A percentile compares a stretch with the other conserved stretches of the same genome.
Evolutionary conservation across 306 rosid genomes (phyloP).

Genomic region (Prunus salicina): DNA sequence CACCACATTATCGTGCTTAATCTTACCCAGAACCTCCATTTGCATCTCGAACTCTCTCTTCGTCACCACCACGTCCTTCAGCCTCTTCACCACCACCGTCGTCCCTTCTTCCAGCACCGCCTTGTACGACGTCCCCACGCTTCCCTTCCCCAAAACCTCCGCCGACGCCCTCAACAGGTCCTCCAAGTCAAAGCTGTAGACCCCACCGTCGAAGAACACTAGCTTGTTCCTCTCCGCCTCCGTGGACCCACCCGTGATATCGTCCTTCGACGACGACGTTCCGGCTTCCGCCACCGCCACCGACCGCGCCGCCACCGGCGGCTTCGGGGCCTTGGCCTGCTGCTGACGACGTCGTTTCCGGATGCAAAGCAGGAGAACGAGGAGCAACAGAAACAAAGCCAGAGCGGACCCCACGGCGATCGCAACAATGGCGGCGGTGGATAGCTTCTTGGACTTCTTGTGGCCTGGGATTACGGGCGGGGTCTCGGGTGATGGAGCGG

Average conservation of each 20-base stretch:
- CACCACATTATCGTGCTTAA: constrained; percentile 87
- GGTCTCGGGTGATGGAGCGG: constrained; percentile 52
- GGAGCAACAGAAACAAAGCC: constrained; percentile 32
- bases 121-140: constrained; percentile 95
- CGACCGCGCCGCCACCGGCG: constrained; percentile 42
- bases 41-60: constrained; percentile 79
- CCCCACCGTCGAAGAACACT: constrained; percentile 86
- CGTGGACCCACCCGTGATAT: constrained; percentile 76
- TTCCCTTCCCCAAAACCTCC: constrained; percentile 93
- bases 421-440: constrained; percentile 73
- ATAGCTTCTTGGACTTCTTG: constrained; percentile 63
- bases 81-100: constrained; percentile 88
- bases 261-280: constrained; percentile 95
- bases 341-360: constrained; percentile 43
- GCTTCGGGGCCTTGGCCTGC: constrained; percentile 46
- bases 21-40: constrained; percentile 77
- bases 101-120: constrained; percentile 97
- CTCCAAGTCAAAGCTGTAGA: constrained; percentile 89
- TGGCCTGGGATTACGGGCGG: constrained; percentile 20
- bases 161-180: constrained; percentile 95
- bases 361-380: constrained; percentile 48
- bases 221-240: constrained; percentile 90
- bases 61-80: constrained; percentile 74
- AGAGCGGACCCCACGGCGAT: constrained; percentile 53
- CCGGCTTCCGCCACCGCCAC: constrained; percentile 60